These are phyloP conservation scores for Globisporangium emineosum DNA, from an alignment of 352 stramenopile species.

Conservation along the genomic window DNA sequence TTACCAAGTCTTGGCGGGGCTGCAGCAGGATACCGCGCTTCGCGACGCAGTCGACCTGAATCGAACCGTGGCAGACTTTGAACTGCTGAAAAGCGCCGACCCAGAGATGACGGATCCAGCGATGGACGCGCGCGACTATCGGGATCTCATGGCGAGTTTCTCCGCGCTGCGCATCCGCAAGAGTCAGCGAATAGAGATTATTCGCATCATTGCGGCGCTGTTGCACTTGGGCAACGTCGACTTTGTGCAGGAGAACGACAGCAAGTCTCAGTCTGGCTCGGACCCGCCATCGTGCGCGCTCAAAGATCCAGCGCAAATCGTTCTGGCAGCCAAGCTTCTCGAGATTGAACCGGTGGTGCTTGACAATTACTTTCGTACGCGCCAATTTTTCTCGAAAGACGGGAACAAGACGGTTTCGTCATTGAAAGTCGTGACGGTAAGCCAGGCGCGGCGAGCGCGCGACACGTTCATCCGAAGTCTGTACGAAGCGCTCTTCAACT, in stretches of 20 bases:
- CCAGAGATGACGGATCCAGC: conserved; percentile 38
- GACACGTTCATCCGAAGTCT: conserved; percentile 80
- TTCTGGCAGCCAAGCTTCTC: conserved; percentile 61
- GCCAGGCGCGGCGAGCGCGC: conserved; percentile 62
- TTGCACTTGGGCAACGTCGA: conserved; percentile 79
- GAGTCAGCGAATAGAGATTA: conserved; percentile 78
- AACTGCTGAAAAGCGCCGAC: conserved; percentile 48
- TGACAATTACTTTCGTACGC: conserved; percentile 85
- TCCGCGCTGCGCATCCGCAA: conserved; percentile 76
- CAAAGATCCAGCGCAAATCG: conserved; percentile 64
- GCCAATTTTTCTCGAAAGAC: conserved; percentile 78
- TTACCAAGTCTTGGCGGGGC: conserved; percentile 86
- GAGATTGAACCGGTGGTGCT: conserved; percentile 78
- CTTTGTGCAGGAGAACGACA: conserved; percentile 58
- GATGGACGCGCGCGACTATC: conserved; percentile 69
- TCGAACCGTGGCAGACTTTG: conserved; percentile 50
- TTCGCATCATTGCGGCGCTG: conserved; percentile 69
- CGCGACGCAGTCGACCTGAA: conserved; percentile 70
- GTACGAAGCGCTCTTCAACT: conserved; percentile 77
- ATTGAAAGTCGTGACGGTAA: conserved; percentile 77
- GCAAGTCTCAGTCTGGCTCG: conserved; percentile 12
- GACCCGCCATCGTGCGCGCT: conserved; percentile 53
- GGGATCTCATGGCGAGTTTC: conserved; percentile 79
- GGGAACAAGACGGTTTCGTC: conserved; percentile 73
- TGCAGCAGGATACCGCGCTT: conserved; percentile 66